Evolutionary conservation across 352 stramenopile species (phyloP), one percentile per base, ranked within the genome.

Genomic region (Phytophthora fragariaefolia): DNA sequence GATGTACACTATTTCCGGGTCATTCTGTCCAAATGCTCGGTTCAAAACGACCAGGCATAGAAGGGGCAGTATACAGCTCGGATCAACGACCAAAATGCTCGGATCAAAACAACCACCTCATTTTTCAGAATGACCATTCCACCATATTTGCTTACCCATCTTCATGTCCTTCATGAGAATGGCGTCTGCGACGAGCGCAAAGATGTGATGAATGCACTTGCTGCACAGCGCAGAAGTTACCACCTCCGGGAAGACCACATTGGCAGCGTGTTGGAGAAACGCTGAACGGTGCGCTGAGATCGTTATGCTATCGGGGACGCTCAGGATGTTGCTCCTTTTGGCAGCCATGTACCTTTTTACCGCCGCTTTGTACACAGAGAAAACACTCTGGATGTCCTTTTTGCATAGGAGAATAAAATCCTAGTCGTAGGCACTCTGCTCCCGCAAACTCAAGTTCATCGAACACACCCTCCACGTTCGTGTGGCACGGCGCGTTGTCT

Each of bases 361-460:
- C 1, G n/a, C 40, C 17, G 40, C 40, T 17, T 32, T 52, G 24
- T 23, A 52, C 13, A n/a, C 24, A 3, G 46, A 52, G 13, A 52
- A 52, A 3, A 52, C 46, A 20, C 36, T 52, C 46, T 52, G 23
- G 15, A 52, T 52, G 6, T n/a, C 22, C 9, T 5, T 52, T 52
- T 2, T 36, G 15, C 46, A 52, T 52, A 8, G 23, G 46, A 4
- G 22, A 38, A 6, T 36, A 22, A 8, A 24, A 24, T 1, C 46
- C 46, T 17, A 52, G 7, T 8, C 46, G 46, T 15, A 52, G 15
- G 22, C 22, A 22, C 22, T 27, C 24, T 7, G 46, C 46, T 1
- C 13, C 46, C 4, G 10, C 45, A 32, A 52, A 38, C 15, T 36
- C 45, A 1, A 12, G 20, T n/a, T 52, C 45, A 6, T 52, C 23